These are phyloP conservation scores for Crassisporium funariophilum DNA, from an alignment of 768 basidiomycete species.

Conservation along the genomic window DNA sequence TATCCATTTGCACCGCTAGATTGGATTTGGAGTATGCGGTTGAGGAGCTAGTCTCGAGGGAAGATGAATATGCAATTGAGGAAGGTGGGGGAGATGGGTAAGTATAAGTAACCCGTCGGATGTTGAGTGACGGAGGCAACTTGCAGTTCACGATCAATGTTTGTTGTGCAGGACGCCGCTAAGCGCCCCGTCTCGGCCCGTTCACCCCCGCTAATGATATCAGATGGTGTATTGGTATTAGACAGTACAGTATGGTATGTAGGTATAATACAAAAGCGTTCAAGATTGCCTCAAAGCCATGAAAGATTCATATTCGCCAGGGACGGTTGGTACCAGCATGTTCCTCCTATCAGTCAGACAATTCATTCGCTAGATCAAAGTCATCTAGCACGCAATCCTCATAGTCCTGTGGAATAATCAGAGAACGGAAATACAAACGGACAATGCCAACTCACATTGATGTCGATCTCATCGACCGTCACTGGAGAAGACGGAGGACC, in stretches of 20 bases:
- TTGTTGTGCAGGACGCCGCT: neutral
- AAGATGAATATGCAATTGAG: neutral
- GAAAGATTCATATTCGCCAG: too few relatives aligned
- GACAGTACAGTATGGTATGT: too few relatives aligned
- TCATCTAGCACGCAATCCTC: constrained; percentile 40
- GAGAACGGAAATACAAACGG: neutral
- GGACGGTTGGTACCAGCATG: too few relatives aligned
- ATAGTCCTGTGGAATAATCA: constrained; percentile 25
- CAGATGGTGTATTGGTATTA: too few relatives aligned
- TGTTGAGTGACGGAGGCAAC: too few relatives aligned
- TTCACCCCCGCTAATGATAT: too few relatives aligned
- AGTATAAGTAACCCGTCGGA: too few relatives aligned
- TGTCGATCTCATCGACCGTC: constrained; percentile 15
- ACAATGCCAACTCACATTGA: constrained; percentile 16
- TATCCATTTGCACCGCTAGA: too few relatives aligned
- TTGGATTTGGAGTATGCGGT: too few relatives aligned
- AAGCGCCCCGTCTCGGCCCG: too few relatives aligned
- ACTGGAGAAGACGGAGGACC: constrained; percentile 24
- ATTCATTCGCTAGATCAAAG: constrained; percentile 31
- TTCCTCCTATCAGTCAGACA: constrained; percentile 33
- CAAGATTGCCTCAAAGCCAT: too few relatives aligned
- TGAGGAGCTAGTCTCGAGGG: neutral
- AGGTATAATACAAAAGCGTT: neutral
- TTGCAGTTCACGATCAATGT: neutral
- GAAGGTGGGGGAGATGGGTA: too few relatives aligned